Conservation (phyloP, 1,139 yeast species). For the Suhomyces bokatorum region DNA sequence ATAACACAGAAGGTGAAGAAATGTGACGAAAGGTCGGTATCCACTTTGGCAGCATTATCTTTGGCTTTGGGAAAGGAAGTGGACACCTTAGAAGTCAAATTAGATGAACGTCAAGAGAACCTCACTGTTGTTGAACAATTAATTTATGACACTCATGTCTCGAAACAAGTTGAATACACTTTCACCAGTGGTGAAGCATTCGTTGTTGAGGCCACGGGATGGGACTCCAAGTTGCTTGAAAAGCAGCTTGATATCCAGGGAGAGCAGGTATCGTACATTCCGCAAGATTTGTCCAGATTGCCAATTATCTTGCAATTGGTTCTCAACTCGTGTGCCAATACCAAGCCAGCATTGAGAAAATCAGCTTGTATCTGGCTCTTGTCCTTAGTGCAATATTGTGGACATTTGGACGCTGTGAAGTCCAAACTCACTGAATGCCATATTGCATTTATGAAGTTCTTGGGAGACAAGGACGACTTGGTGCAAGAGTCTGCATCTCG, state of each 20-base stretch:
- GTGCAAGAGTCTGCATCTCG: slow-evolving; percentile 90
- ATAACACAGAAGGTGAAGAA: slow-evolving; percentile 51
- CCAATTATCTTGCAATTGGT: slow-evolving; percentile 45
- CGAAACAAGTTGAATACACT: slow-evolving; percentile 71
- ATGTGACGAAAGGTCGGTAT: slow-evolving; percentile 60
- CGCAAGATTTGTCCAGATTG: slow-evolving; percentile 26
- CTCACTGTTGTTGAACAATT: slow-evolving; percentile 40
- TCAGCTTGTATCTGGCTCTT: slow-evolving; percentile 87
- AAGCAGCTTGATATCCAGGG: slow-evolving; percentile 54
- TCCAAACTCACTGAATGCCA: slow-evolving; percentile 60
- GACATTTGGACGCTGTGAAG: slow-evolving; percentile 45
- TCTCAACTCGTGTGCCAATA: slow-evolving; percentile 53
- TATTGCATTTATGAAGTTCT: slow-evolving; percentile 67
- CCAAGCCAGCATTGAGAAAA: slow-evolving; percentile 73
- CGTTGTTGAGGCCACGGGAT: slow-evolving; percentile 69
- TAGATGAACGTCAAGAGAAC: slow-evolving; percentile 14
- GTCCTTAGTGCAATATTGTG: slow-evolving; percentile 75
- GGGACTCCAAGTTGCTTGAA: slow-evolving; percentile 62
- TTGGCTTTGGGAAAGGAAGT: slow-evolving; percentile 32
- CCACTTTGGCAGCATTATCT: slow-evolving; percentile 57
- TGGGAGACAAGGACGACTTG: slow-evolving; percentile 78
- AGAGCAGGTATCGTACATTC: slow-evolving; percentile 21
- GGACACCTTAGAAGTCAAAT: background rate
- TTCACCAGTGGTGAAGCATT: slow-evolving; percentile 88
- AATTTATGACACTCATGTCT: slow-evolving; percentile 57